phyloP scores from a whole-genome alignment of 371 early-diverging fungal species.

The Amoeboaphelidium protococcarum region DNA sequence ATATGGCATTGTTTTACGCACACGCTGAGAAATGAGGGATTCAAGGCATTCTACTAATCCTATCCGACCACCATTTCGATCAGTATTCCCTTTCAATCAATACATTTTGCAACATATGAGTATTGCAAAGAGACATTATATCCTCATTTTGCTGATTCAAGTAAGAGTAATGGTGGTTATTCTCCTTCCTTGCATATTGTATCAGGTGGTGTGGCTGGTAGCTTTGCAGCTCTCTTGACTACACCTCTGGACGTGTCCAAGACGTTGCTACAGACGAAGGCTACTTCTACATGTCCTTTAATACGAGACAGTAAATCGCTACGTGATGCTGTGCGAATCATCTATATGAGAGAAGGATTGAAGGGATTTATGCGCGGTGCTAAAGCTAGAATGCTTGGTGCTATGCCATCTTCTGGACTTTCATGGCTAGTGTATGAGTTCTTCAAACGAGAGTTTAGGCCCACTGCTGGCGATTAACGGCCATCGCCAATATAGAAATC shows the following conservation, averaged over 20 bases:
- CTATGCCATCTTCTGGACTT: constrained; percentile 78
- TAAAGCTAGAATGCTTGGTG: constrained; percentile 50
- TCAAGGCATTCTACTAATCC: constrained; percentile 60
- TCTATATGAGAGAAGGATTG: constrained; percentile 40
- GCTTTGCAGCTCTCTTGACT: constrained; percentile 60
- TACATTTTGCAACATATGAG: constrained; percentile 76
- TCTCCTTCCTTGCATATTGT: constrained; percentile 57
- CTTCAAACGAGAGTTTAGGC: too few species aligned
- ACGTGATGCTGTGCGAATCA: constrained; percentile 34
- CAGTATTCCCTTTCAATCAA: constrained; percentile 67
- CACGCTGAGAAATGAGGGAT: constrained; percentile 40
- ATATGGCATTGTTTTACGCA: constrained; percentile 22
- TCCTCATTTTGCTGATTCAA: too few species aligned
- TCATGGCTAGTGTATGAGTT: constrained; percentile 32
- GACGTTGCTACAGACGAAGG: constrained; percentile 73
- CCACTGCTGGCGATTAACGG: too few species aligned
- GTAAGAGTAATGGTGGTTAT: too few species aligned
- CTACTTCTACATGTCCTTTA: constrained; percentile 29
- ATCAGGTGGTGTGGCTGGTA: constrained; percentile 73
- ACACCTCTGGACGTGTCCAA: constrained; percentile 81
- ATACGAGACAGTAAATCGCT: constrained; percentile 42
- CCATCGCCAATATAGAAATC: too few species aligned
- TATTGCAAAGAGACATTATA: constrained; percentile 39
- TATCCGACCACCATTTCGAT: constrained; percentile 70
- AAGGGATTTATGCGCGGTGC: constrained; percentile 54